Evolutionary conservation across 2,329 filamentous ascomycete species (phyloP).

Genomic region (Xylaria sp.): DNA sequence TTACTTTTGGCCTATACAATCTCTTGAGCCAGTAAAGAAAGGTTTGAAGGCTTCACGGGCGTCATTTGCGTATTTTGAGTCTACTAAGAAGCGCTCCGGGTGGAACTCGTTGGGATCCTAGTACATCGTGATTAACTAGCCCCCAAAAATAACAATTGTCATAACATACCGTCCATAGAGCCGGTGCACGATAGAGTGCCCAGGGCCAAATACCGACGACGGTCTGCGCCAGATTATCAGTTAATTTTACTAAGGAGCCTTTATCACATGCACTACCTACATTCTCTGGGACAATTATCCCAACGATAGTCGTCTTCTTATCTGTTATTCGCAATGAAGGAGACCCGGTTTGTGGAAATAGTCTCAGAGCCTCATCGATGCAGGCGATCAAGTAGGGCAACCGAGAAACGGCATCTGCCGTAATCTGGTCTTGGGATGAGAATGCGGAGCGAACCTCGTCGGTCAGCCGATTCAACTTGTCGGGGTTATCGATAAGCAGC

Average conservation of each 20-base stretch:
- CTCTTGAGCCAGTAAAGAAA: conserved; percentile 11
- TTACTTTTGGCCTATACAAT: conserved; percentile 2
- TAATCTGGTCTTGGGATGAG: conserved; percentile 48
- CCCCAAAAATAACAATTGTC: background rate
- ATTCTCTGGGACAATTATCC: conserved; percentile 28
- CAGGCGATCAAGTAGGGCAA: conserved; percentile 49
- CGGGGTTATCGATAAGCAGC: conserved; percentile 51
- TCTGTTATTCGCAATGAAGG: conserved; percentile 28
- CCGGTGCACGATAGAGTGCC: conserved; percentile 28
- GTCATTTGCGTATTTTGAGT: background rate
- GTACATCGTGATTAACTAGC: too few relatives aligned
- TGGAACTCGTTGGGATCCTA: background rate
- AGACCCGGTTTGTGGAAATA: conserved; percentile 48
- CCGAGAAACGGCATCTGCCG: conserved; percentile 37
- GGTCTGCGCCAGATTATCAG: conserved; percentile 21
- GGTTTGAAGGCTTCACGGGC: background rate
- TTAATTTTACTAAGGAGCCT: background rate
- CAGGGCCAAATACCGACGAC: conserved; percentile 31
- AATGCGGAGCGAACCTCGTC: conserved; percentile 54
- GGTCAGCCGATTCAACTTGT: conserved; percentile 50
- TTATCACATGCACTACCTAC: background rate
- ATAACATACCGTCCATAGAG: conserved; percentile 26
- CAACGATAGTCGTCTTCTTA: conserved; percentile 23
- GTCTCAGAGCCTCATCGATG: conserved; percentile 48
- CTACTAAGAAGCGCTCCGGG: conserved; percentile 4